A percentile compares a stretch with the other conserved stretches of the same genome.
These are phyloP conservation scores for Phytophthora quininea DNA, from an alignment of 352 stramenopile species.

Conservation along the genomic window DNA sequence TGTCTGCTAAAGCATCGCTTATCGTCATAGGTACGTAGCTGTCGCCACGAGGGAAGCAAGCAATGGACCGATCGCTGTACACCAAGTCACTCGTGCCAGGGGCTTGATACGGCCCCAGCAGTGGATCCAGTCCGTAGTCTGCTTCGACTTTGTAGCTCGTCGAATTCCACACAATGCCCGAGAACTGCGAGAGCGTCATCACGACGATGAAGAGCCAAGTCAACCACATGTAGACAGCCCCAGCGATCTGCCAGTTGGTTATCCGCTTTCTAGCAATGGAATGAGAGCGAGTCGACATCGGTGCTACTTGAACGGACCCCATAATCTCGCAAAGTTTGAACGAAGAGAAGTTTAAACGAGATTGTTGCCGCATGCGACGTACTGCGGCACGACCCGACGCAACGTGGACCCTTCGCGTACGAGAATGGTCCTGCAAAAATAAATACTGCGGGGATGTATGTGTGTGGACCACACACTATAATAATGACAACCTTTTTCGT, in stretches of 20 bases:
- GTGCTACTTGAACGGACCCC: too few species aligned
- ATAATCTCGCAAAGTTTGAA: too few species aligned
- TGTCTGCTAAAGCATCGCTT: constrained; percentile 15
- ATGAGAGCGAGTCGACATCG: background rate
- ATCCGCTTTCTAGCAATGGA: background rate
- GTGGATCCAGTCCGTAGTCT: constrained; percentile 8
- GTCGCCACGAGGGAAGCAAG: constrained; percentile 26
- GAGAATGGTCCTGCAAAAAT: too few species aligned
- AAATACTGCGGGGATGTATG: too few species aligned
- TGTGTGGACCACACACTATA: background rate
- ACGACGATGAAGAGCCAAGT: constrained; percentile 30
- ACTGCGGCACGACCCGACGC: too few species aligned
- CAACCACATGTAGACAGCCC: constrained; percentile 29
- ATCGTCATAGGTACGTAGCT: constrained; percentile 10
- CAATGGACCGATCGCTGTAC: constrained; percentile 39
- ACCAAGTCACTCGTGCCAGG: constrained; percentile 42
- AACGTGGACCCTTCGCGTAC: too few species aligned
- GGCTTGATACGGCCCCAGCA: constrained; percentile 11
- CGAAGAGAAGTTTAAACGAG: too few species aligned
- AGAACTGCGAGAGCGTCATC: constrained; percentile 35
- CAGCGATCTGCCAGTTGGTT: background rate
- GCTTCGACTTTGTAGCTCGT: background rate
- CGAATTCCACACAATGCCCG: constrained; percentile 29
- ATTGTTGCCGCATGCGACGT: too few species aligned
- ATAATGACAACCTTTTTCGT: background rate